A percentile compares a stretch with the other conserved stretches of the same genome.
Evolutionary conservation across 2,329 filamentous ascomycete genomes (phyloP).

Genomic region (Ilyonectria mors-panacis): DNA sequence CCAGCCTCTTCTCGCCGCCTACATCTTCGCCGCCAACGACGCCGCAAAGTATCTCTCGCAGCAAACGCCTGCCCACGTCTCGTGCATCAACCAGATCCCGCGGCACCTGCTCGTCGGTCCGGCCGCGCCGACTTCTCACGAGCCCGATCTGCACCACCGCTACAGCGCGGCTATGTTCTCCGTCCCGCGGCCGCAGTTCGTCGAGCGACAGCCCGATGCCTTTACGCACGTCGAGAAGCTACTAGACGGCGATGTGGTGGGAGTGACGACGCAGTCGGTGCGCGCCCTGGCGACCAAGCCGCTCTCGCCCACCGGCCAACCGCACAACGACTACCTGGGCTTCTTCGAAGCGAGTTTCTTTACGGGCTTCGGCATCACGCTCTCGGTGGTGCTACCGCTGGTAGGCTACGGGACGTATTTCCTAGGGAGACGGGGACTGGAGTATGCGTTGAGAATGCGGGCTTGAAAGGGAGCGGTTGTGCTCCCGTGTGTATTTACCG

Average conservation of each 20-base stretch:
- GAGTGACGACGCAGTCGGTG: conserved; percentile 15
- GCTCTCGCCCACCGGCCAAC: conserved; percentile 18
- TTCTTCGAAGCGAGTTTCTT: conserved; percentile 25
- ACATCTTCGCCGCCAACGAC: conserved; percentile 22
- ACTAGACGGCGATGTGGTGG: conserved; percentile 12
- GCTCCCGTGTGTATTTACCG: not conserved
- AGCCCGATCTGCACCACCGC: conserved; percentile 19
- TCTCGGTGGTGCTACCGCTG: conserved; percentile 22
- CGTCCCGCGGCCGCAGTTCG: conserved; percentile 21
- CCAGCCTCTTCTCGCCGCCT: conserved; percentile 19
- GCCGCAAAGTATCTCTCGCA: conserved; percentile 30
- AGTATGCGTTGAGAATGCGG: conserved; percentile 20
- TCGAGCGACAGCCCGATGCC: conserved; percentile 12
- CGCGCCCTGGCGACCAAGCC: conserved; percentile 18
- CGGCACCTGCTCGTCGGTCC: conserved; percentile 26
- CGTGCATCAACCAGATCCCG: conserved; percentile 28
- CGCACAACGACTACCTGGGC: conserved; percentile 14
- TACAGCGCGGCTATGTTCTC: conserved; percentile 28
- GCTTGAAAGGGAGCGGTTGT: not conserved
- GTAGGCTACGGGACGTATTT: conserved; percentile 23
- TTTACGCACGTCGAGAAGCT: conserved; percentile 10
- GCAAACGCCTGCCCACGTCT: conserved; percentile 24
- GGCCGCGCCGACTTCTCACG: conserved; percentile 14
- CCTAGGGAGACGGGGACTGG: conserved; percentile 20
- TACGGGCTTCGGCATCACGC: conserved; percentile 14